phyloP scores from a whole-genome alignment of 1,139 yeast genomes.

The Magnusiomyces starmeri region DNA sequence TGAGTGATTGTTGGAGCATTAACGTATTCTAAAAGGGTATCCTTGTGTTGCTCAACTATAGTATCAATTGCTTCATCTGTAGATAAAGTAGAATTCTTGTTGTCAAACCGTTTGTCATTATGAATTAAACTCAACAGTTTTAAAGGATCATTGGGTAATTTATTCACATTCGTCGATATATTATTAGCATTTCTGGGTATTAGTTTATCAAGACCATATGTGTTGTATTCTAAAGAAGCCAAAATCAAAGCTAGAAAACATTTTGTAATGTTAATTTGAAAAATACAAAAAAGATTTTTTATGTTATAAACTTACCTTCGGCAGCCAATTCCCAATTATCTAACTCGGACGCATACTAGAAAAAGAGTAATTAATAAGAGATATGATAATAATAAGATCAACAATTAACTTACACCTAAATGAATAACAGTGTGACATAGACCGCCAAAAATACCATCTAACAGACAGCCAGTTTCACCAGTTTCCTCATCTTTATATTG shows the following conservation, averaged over 20 bases:
- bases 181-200: not conserved
- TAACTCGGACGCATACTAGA: slow-evolving; percentile 28
- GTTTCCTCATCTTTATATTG: slow-evolving; percentile 7
- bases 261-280: not conserved
- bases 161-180: not conserved
- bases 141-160: not conserved
- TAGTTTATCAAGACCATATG: not conserved
- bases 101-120: not conserved
- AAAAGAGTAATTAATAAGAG: not conserved
- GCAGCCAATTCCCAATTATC: slow-evolving; percentile 29
- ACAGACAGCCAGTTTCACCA: slow-evolving; percentile 15
- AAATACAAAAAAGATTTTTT: not conserved
- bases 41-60: not conserved
- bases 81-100: not conserved
- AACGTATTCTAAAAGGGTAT: not conserved
- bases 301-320: slow-evolving; percentile 20
- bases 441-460: slow-evolving; percentile 26
- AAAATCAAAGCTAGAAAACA: not conserved
- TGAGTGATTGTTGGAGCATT: not conserved
- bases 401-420: slow-evolving; percentile 19
- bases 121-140: not conserved
- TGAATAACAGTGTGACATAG: slow-evolving; percentile 32
- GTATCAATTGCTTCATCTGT: not conserved
- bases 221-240: not conserved
- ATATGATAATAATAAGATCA: not conserved